phyloP scores from a whole-genome alignment of 805 yeast genomes.

The Zygosaccharomyces bailii region DNA sequence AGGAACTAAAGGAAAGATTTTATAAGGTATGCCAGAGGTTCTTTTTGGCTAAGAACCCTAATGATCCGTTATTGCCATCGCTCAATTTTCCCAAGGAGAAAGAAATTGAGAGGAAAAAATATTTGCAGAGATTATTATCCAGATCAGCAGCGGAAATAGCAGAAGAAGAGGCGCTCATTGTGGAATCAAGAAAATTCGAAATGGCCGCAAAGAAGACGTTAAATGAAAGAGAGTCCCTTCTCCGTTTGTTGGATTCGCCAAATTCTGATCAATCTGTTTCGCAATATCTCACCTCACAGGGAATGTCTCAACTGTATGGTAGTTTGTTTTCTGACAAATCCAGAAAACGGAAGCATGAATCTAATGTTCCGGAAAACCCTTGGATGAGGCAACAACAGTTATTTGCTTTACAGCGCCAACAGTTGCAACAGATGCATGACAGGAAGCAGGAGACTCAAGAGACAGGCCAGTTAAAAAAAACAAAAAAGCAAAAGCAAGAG shows the following conservation, averaged over 20 bases:
- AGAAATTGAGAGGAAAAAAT: slow-evolving; percentile 77
- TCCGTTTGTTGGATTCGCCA: slow-evolving; percentile 83
- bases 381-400: slow-evolving; percentile 43
- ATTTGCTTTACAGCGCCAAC: slow-evolving; percentile 38
- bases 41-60: slow-evolving; percentile 42
- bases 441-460: slow-evolving; percentile 13
- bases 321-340: slow-evolving; percentile 68
- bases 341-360: slow-evolving; percentile 47
- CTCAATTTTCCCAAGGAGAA: slow-evolving; percentile 65
- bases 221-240: slow-evolving; percentile 71
- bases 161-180: slow-evolving; percentile 90
- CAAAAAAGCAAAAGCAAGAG: slow-evolving; percentile 34
- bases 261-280: slow-evolving; percentile 70
- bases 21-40: slow-evolving; percentile 63
- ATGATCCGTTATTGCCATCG: slow-evolving; percentile 55
- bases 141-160: slow-evolving; percentile 96
- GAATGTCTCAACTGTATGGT: slow-evolving; percentile 80
- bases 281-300: slow-evolving; percentile 80
- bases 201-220: slow-evolving; percentile 87
- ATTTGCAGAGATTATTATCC: slow-evolving; percentile 68
- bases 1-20: slow-evolving; percentile 80
- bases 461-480: slow-evolving; percentile 23
- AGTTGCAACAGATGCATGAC: slow-evolving; percentile 31
- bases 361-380: slow-evolving; percentile 43
- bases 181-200: slow-evolving; percentile 90